Percentiles rank a stretch among this genome's conserved stretches.
Evolutionary conservation across 495 filamentous ascomycete species (phyloP).

Genomic region (Cladorrhinum samala): DNA sequence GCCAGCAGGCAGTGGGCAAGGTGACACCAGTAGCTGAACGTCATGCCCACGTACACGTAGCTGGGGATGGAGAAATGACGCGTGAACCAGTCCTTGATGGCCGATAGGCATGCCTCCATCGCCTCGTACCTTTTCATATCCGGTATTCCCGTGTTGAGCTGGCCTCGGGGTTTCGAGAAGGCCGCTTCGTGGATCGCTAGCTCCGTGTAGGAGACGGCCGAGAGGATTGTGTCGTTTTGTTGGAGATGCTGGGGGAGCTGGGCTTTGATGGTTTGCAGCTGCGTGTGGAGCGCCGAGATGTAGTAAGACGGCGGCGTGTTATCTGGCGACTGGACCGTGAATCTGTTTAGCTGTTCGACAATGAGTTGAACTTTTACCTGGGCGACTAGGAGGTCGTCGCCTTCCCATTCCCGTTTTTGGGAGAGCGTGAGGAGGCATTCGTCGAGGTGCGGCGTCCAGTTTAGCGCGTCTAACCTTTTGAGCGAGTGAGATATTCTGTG

Average conservation of each 20-base stretch:
- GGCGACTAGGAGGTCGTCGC: conserved; percentile 46
- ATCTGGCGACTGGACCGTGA: conserved; percentile 27
- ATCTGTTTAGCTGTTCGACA: conserved; percentile 24
- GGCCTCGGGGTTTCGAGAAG: conserved; percentile 18
- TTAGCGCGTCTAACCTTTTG: conserved; percentile 41
- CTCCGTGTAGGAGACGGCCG: conserved; percentile 36
- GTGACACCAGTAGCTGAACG: conserved; percentile 26
- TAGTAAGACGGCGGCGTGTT: conserved; percentile 34
- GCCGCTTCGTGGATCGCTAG: conserved; percentile 39
- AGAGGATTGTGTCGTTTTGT: conserved; percentile 32
- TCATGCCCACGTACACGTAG: conserved; percentile 22
- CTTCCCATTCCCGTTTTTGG: conserved; percentile 39
- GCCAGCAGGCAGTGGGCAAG: conserved; percentile 24
- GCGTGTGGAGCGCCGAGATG: conserved; percentile 37
- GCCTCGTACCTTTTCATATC: conserved; percentile 24
- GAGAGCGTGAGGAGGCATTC: conserved; percentile 42
- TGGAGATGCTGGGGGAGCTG: conserved; percentile 31
- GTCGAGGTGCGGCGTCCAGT: conserved; percentile 50
- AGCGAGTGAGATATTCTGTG: conserved; percentile 27
- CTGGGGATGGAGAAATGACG: conserved; percentile 24
- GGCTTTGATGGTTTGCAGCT: conserved; percentile 35
- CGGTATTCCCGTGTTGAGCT: conserved; percentile 9
- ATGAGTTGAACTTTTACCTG: conserved; percentile 35
- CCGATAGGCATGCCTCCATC: conserved; percentile 22
- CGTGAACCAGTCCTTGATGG: conserved; percentile 22